Evolutionary conservation across 768 basidiomycete genomes (phyloP).

Genomic region (Boletales sp.): DNA sequence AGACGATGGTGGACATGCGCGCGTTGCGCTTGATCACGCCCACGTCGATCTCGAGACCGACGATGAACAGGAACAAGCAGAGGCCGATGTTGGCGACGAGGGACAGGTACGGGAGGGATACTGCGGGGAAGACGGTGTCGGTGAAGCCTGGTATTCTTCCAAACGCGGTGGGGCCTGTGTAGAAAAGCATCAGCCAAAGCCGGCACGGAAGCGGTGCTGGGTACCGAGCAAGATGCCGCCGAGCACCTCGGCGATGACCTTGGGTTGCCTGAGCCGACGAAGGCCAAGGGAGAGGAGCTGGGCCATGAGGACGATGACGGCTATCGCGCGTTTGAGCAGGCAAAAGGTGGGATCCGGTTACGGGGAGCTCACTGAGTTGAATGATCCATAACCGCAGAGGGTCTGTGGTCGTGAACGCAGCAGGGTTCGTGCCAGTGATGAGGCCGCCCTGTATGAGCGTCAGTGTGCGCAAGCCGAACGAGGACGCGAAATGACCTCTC

Average conservation of each 20-base stretch:
- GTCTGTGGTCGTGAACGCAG: constrained; percentile 57
- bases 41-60: constrained; percentile 88
- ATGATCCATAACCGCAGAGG: constrained; percentile 77
- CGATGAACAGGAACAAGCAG: constrained; percentile 86
- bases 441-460: constrained; percentile 59
- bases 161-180: constrained; percentile 47
- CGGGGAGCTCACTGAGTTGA: constrained; percentile 57
- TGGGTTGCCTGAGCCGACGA: constrained; percentile 78
- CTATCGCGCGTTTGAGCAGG: constrained; percentile 32
- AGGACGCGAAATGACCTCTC: constrained; percentile 15
- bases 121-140: constrained; percentile 72
- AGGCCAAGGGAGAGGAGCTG: constrained; percentile 72
- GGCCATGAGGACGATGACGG: constrained; percentile 79
- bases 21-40: constrained; percentile 76
- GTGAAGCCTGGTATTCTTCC: constrained; percentile 91
- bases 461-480: not conserved
- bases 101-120: constrained; percentile 71
- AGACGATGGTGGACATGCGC: constrained; percentile 62
- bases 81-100: constrained; percentile 89
- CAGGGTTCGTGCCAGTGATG: constrained; percentile 71
- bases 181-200: not conserved
- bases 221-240: constrained; percentile 86
- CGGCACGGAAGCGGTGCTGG: constrained; percentile 33
- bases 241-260: constrained; percentile 79
- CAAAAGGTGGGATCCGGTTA: not conserved